Evolutionary conservation across 1,139 yeast genomes (phyloP), one percentile per base, ranked within the genome.

Genomic region (Sugiyamaella neomexicana): DNA sequence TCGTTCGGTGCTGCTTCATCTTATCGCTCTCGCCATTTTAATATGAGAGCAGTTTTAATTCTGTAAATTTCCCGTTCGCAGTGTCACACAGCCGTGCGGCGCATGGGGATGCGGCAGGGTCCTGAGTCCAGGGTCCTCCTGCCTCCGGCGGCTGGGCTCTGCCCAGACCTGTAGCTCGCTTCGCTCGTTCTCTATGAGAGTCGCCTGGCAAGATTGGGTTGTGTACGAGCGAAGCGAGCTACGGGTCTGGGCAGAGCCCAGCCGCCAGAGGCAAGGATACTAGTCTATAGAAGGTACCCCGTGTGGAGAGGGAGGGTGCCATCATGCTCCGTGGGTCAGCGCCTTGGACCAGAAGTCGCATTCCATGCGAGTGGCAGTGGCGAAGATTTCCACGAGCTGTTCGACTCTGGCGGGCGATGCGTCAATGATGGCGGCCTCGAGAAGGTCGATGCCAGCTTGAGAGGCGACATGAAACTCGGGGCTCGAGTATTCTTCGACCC

Each of bases 401-500:
- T 81, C 78, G n/a, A 79, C 49, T 57, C 83, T 72, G 29, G 71
- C 68, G 20, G 71, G 63, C 23, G 78, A 71, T 39, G 67, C 69
- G 31, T 68, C 61, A 37, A 74, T 67, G 7, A 78, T 61, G 48
- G 72, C 70, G 6, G 67, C 67, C 60, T 86, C 82, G 52, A 87
- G 70, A 1, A 80, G 72, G 17, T 67, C 61, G 32, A 44, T 72
- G 84, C 95, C 53, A 70, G 72, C 13, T 58, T 50, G 60, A 58
- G 82, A 78, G 1, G 89, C 88, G 13, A 72, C 70, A 0, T 60
- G 57, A 62, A 80, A 86, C 79, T 82, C 78, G 1, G 80, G 82
- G 1, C 85, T 76, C 1, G 75, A 65, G 65, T 87, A 86, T 53
- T 82, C 86, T 10, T 73, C 75, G 12, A 86, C 67, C 95, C 95